Conservation (phyloP, 306 rosid genomes). For the Oemleria cerasiformis region DNA sequence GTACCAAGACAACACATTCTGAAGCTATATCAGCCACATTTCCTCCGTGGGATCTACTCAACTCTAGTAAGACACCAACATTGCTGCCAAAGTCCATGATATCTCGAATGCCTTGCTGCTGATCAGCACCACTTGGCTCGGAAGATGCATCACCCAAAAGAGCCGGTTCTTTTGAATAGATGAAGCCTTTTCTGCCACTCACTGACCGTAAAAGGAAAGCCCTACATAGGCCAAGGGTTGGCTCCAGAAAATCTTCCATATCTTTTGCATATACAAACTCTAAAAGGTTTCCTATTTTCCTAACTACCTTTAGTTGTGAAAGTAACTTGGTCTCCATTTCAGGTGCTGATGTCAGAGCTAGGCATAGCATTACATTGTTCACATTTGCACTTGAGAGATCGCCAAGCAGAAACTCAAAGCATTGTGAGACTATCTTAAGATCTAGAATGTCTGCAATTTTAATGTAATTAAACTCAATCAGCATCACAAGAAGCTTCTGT, state of each 20-base stretch:
- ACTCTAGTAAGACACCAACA: constrained; percentile 66
- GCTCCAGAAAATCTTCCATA: constrained; percentile 93
- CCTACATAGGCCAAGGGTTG: constrained; percentile 82
- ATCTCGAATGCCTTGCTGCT: constrained; percentile 77
- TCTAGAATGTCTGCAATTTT: constrained; percentile 82
- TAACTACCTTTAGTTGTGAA: constrained; percentile 84
- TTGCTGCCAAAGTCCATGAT: constrained; percentile 82
- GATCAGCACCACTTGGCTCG: constrained; percentile 55
- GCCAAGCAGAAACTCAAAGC: constrained; percentile 96
- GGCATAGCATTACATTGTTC: constrained; percentile 75
- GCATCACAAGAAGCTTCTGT: constrained; percentile 98
- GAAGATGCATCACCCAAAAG: constrained; percentile 57
- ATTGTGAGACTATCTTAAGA: constrained; percentile 83
- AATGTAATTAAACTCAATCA: constrained; percentile 64
- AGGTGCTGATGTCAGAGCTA: constrained; percentile 87
- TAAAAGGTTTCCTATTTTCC: constrained; percentile 82
- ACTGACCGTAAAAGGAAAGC: constrained; percentile 87
- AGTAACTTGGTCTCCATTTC: constrained; percentile 95
- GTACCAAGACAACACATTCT: constrained; percentile 68
- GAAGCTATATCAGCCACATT: constrained; percentile 71
- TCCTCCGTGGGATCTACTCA: constrained; percentile 53
- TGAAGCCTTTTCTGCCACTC: constrained; percentile 52
- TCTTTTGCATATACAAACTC: constrained; percentile 81
- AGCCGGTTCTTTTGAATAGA: constrained; percentile 50
- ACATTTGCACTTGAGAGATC: constrained; percentile 90